Base-by-base conservation (phyloP, 768 basidiomycete species). In the Lentinula boryana region DNA sequence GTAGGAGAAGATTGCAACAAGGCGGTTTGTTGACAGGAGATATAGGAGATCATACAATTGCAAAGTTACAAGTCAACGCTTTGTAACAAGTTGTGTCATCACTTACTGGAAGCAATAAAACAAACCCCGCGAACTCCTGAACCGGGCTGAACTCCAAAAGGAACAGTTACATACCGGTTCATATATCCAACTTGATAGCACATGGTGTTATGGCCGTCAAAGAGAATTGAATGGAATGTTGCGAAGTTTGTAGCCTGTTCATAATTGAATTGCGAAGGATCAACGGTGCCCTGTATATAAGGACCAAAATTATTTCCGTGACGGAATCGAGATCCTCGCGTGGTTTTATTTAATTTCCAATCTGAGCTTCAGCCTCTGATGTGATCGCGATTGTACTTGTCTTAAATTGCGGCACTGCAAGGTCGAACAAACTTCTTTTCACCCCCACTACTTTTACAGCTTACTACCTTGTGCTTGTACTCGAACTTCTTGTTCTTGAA, bases 331-430 rank as follows among this genome's bases (percentile, higher is more conserved):
- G 21, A 48, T 48, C 21, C 46, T 48, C 46, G 46, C 46, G 46
- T 48, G 46, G 46, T 23, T 10, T 38, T n/a, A 48, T 21, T 48
- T 48, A 48, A 21, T 48, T 48, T 48, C 46, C 46, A 48, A 48
- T 21, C 18, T 44, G 43, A 44, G n/a, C 43, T 7, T 78, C 80
- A 83, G 77, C 78, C 69, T 69, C 70, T 68, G 69, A 72, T 77
- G 74, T 75, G 66, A 69, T 69, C 69, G 72, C 74, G 66, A 73
- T 77, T 83, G 82, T 85, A 84, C 83, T 84, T 82, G 83, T 79
- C 77, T 74, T 75, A 70, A 74, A 48, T 74, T 68, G 77, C 71
- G 69, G 68, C 69, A 65, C 66, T 60, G 65, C 69, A 75, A 73
- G 21, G 18, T 48, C 21, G 46, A 48, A 36, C 53, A 36, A 72